These are phyloP conservation scores for Fusarium liriodendri DNA, from an alignment of 2,329 filamentous ascomycete species.

Conservation along the genomic window DNA sequence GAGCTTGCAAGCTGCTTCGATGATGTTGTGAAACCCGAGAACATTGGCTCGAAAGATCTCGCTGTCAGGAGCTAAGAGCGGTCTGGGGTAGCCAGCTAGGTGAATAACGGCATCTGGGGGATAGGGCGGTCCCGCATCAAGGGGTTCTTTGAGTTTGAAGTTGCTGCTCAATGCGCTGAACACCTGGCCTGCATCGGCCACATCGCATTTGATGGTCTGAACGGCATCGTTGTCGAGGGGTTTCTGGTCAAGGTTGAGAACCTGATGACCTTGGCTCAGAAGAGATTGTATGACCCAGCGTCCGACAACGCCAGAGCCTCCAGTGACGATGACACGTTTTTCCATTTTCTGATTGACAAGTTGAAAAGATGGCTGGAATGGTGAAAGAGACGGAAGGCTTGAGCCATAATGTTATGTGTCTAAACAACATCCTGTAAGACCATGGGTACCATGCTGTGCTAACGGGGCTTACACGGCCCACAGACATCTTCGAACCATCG, in stretches of 20 bases:
- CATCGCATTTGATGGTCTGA: not conserved
- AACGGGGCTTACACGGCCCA: not conserved
- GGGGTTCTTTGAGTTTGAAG: not conserved
- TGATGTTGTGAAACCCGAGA: not conserved
- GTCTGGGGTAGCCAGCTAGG: not conserved
- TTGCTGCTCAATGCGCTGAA: not conserved
- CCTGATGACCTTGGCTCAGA: not conserved
- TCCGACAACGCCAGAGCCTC: not conserved
- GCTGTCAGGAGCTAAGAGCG: not conserved
- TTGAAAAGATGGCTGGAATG: not conserved
- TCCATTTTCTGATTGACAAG: not conserved
- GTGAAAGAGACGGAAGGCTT: not conserved
- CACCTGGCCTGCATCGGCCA: not conserved
- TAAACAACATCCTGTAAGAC: too few relatives aligned
- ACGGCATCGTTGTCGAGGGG: not conserved
- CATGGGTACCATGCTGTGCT: too few relatives aligned
- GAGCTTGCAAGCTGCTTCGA: not conserved
- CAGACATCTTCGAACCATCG: not conserved
- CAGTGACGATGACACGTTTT: not conserved
- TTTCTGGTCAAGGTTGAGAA: not conserved
- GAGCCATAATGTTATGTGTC: not conserved
- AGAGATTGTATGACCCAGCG: not conserved
- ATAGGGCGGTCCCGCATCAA: not conserved
- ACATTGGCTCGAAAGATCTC: not conserved
- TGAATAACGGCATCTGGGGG: not conserved